Base-by-base conservation (phyloP, 1,284 basidiomycete genomes). In the Ceratobasidium sp. region DNA sequence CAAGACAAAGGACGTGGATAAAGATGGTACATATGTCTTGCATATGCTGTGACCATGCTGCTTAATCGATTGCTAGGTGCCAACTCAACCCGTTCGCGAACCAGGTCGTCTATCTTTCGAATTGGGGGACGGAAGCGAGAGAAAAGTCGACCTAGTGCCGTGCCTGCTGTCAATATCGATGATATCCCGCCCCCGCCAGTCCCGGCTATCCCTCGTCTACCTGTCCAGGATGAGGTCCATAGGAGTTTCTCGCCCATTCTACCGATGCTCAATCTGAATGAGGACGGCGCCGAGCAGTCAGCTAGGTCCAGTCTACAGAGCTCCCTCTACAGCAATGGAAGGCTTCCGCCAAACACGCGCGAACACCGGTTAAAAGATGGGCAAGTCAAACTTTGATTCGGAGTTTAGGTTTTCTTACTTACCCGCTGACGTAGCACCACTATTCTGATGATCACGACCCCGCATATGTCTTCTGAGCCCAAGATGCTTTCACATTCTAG, bases 371-470 rank as follows among this genome's bases (percentile, higher is more conserved):
- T 64, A 14, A 49, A 23, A 29, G 50, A 64, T 41, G 60, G 60
- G 60, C 53, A 25, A 29, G 49, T 21, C 25, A 14, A 8, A 23
- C 36, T 54, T 44, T n/a, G 39, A 50, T 13, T 54, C 3, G 30
- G 27, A 21, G 19, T 14, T 13, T 5, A 19, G 11, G 2, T 44
- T n/a, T 46, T 46, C 16, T 27, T 33, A 64, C 14, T 44, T 3
- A 53, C 36, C 1, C 6, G 27, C 27, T 21, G 3, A 13, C 8
- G 1, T 30, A 64, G 60, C 23, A 64, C 60, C 7, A 53, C 60
- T 39, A 64, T 64, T 27, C 27, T 64, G 50, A 64, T 64, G 60
- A 64, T 64, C 30, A 64, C 60, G 60, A 64, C 60, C 9, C 60
- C 60, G 7, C 60, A 54, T 19, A 30, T 7, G 11, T 13, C 23